phyloP scores from a whole-genome alignment of 2,329 filamentous ascomycete species.

The Colletotrichum plurivorum region DNA sequence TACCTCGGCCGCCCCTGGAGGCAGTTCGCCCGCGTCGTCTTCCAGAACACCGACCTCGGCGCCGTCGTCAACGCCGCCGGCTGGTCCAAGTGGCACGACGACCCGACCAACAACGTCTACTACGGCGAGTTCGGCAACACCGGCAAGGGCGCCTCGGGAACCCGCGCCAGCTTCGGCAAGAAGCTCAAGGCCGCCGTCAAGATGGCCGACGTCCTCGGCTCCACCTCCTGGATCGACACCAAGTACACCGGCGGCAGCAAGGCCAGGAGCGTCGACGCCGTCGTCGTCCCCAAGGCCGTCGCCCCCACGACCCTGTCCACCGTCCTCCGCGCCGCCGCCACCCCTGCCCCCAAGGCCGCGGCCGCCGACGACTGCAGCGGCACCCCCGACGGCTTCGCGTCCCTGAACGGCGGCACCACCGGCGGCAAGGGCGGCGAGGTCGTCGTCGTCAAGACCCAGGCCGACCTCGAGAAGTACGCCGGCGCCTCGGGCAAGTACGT shows the following conservation, averaged over 20 bases:
- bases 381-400: conserved; percentile 43
- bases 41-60: conserved; percentile 64
- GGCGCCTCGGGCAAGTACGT: conserved; percentile 42
- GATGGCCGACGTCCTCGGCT: conserved; percentile 48
- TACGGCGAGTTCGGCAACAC: conserved; percentile 74
- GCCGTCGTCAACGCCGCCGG: conserved; percentile 72
- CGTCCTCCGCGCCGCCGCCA: conserved; percentile 28
- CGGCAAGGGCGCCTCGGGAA: conserved; percentile 68
- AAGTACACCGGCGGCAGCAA: conserved; percentile 42
- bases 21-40: conserved; percentile 61
- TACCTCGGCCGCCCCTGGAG: conserved; percentile 66
- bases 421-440: conserved; percentile 43
- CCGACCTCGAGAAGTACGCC: conserved; percentile 44
- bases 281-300: neutral
- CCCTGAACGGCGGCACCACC: conserved; percentile 44
- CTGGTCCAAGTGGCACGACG: conserved; percentile 69
- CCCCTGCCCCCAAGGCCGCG: conserved; percentile 9
- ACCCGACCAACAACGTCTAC: conserved; percentile 64
- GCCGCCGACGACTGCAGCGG: conserved; percentile 32
- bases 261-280: conserved; percentile 6
- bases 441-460: conserved; percentile 42
- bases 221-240: conserved; percentile 44
- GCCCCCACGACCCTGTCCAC: conserved; percentile 16
- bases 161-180: conserved; percentile 60
- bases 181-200: conserved; percentile 53